These are phyloP conservation scores for Meyerozyma guilliermondii DNA, from an alignment of 1,139 yeast genomes.

Conservation along the genomic window DNA sequence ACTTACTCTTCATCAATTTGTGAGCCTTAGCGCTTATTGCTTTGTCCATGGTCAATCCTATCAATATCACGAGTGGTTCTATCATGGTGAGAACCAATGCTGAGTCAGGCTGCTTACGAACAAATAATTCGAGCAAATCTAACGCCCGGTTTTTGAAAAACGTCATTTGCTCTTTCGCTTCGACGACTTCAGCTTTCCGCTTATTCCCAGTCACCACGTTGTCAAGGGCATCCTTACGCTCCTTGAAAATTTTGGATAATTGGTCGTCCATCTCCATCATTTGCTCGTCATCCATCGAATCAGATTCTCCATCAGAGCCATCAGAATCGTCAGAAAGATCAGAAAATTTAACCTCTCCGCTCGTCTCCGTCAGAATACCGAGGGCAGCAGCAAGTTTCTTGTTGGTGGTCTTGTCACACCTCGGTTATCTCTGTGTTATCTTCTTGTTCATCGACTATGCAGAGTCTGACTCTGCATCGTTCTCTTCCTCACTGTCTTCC, in stretches of 20 bases:
- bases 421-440: slow-evolving; percentile 33
- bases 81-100: slow-evolving; percentile 39
- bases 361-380: slow-evolving; percentile 52
- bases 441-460: slow-evolving; percentile 10
- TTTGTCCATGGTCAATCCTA: slow-evolving; percentile 65
- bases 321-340: slow-evolving; percentile 37
- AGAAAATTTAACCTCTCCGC: slow-evolving; percentile 43
- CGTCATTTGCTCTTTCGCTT: slow-evolving; percentile 75
- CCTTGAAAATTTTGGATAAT: slow-evolving; percentile 76
- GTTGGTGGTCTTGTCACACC: slow-evolving; percentile 65
- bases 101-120: slow-evolving; percentile 43
- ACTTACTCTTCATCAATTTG: slow-evolving; percentile 56
- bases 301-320: slow-evolving; percentile 54
- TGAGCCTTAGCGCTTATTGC: slow-evolving; percentile 71
- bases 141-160: slow-evolving; percentile 75
- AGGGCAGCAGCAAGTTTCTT: slow-evolving; percentile 74
- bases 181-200: slow-evolving; percentile 63
- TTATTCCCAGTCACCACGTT: slow-evolving; percentile 53
- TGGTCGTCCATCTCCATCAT: slow-evolving; percentile 95
- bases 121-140: slow-evolving; percentile 67
- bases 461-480: slow-evolving; percentile 11
- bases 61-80: slow-evolving; percentile 56
- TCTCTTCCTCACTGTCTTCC: slow-evolving; percentile 21
- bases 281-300: slow-evolving; percentile 92
- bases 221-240: slow-evolving; percentile 61